Base-by-base conservation (phyloP, 257 asterid species). In the Nicotiana noctiflora region DNA sequence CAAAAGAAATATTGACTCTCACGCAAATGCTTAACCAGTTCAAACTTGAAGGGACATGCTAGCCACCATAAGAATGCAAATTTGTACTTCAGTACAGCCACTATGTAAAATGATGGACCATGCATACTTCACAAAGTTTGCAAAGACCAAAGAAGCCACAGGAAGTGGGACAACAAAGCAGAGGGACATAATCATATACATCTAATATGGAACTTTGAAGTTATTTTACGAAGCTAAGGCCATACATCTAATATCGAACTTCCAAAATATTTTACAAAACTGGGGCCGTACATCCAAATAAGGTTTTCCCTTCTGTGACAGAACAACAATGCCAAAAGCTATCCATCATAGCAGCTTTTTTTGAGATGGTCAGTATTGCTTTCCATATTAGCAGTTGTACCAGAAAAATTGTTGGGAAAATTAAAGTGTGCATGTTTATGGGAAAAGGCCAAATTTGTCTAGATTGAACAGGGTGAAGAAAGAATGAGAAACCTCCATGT, bases 21-120 rank as follows among this genome's bases (percentile, higher is more conserved):
- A 72, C 34, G 40, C 8, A 40, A 68, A 40, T 46, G 57, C 77
- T 70, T 70, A 68, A 40, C 77, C 77, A 40, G 77, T 68, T 68
- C 77, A 40, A 67, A 67, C 53, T 68, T 40, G 77, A 40, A 40
- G 23, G 77, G 32, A 19, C 57, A 40, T 19, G 25, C 78, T 44
- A 44, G 60, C 37, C 49, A 12, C 37, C 40, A 19, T 9, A 72
- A 72, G 78, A 72, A 72, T 13, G 78, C n/a, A 46, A 72, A 44
- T 21, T 46, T 46, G 60, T 21, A 46, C 34, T 72, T 46, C 77
- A 70, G 59, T 70, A 13, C 46, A 21, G 19, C 46, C 59, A 46
- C 57, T 21, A 14, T 46, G 40, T 46, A 72, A 44, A 40, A 70
- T 17, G 21, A n/a, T 72, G 78, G n/a, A 29, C 77, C 59, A 70